Percentiles rank a stretch among this genome's conserved stretches.
These are phyloP conservation scores for Xylaria telfairii DNA, from an alignment of 495 filamentous ascomycete species.

Conservation along the genomic window DNA sequence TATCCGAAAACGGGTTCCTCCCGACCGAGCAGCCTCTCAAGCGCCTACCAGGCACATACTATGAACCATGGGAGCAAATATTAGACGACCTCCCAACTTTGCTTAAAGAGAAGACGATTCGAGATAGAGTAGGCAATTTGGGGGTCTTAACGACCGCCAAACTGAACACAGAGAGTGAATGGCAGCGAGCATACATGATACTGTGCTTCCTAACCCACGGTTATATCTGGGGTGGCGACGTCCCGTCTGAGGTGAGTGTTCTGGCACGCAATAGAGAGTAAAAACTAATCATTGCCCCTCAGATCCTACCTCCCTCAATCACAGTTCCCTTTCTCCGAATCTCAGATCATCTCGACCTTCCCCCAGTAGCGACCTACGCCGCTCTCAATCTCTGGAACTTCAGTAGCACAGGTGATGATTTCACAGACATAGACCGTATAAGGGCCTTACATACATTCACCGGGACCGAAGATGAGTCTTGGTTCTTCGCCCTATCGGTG, in stretches of 20 bases:
- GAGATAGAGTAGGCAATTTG: slow-evolving; percentile 68
- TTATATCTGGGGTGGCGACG: slow-evolving; percentile 85
- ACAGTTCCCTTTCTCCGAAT: slow-evolving; percentile 80
- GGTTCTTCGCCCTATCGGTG: slow-evolving; percentile 95
- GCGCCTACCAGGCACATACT: slow-evolving; percentile 74
- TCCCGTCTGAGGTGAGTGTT: slow-evolving; percentile 25
- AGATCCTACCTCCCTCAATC: slow-evolving; percentile 73
- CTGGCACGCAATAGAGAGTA: neutral
- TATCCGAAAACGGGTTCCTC: slow-evolving; percentile 72
- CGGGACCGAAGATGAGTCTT: slow-evolving; percentile 90
- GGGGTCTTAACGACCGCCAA: slow-evolving; percentile 71
- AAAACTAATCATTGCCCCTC: slow-evolving; percentile 11
- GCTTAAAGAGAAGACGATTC: slow-evolving; percentile 69
- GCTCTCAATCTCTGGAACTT: slow-evolving; percentile 93
- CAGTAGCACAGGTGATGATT: slow-evolving; percentile 66
- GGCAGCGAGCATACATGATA: slow-evolving; percentile 81
- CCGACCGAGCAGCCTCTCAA: slow-evolving; percentile 72
- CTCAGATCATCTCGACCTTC: slow-evolving; percentile 78
- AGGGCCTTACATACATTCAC: slow-evolving; percentile 85
- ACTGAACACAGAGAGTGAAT: slow-evolving; percentile 72
- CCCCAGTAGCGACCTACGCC: slow-evolving; percentile 90
- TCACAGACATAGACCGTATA: slow-evolving; percentile 74
- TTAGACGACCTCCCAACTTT: slow-evolving; percentile 70
- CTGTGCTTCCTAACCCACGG: slow-evolving; percentile 83
- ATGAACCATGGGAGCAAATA: slow-evolving; percentile 79